Conservation (phyloP, 1,139 yeast genomes). For the Ashbya aceris region DNA sequence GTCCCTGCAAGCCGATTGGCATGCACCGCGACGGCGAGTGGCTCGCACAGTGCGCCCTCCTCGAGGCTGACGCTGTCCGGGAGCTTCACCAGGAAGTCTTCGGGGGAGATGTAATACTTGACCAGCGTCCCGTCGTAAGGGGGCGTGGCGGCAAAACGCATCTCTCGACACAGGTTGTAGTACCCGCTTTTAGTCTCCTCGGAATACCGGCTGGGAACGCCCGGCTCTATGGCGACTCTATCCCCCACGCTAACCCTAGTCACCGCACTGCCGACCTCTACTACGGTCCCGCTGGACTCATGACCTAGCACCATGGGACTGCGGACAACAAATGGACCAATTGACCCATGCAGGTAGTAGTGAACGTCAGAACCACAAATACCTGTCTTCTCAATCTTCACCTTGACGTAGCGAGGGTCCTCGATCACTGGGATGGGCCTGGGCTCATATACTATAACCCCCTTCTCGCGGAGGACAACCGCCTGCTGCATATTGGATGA, state of each 20-base stretch:
- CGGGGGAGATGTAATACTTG: slow-evolving; percentile 66
- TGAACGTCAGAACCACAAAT: slow-evolving; percentile 87
- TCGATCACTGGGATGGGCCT: slow-evolving; percentile 54
- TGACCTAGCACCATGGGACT: slow-evolving; percentile 69
- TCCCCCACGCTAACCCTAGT: slow-evolving; percentile 61
- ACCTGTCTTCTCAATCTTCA: slow-evolving; percentile 64
- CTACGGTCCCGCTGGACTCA: slow-evolving; percentile 65
- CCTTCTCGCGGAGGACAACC: slow-evolving; percentile 56
- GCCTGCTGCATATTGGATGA: slow-evolving; percentile 25
- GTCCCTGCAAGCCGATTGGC: slow-evolving; percentile 64
- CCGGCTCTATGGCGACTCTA: slow-evolving; percentile 78
- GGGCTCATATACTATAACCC: slow-evolving; percentile 56
- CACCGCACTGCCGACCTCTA: slow-evolving; percentile 56
- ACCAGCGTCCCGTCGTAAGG: slow-evolving; percentile 62
- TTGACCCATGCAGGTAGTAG: slow-evolving; percentile 68
- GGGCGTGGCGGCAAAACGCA: slow-evolving; percentile 86
- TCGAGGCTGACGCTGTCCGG: slow-evolving; percentile 72
- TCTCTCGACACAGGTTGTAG: slow-evolving; percentile 72
- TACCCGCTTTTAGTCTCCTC: slow-evolving; percentile 66
- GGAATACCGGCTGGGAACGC: slow-evolving; percentile 69
- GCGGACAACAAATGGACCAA: slow-evolving; percentile 60
- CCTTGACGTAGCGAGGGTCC: slow-evolving; percentile 61
- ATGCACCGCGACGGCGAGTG: slow-evolving; percentile 79
- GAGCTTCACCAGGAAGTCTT: slow-evolving; percentile 70
- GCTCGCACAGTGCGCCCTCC: slow-evolving; percentile 86